Evolutionary conservation across 2,329 filamentous ascomycete genomes (phyloP).

Genomic region (Periconia digitata): DNA sequence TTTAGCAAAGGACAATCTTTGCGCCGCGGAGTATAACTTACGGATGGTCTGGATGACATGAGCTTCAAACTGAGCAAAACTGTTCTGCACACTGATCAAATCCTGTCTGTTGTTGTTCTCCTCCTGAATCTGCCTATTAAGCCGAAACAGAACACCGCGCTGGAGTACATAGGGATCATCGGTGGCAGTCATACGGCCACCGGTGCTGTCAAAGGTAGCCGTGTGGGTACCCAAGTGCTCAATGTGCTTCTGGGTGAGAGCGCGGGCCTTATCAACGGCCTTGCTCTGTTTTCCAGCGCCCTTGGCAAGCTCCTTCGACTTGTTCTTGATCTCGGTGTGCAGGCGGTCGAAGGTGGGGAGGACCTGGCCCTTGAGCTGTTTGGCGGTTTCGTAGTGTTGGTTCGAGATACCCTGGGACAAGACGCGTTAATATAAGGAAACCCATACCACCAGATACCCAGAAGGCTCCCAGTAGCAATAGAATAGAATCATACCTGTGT

Average conservation of each 20-base stretch:
- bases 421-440: slow-evolving; percentile 2
- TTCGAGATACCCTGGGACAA: slow-evolving; percentile 72
- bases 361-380: slow-evolving; percentile 82
- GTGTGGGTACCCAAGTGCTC: slow-evolving; percentile 88
- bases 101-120: slow-evolving; percentile 97
- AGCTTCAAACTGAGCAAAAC: slow-evolving; percentile 83
- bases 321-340: slow-evolving; percentile 95
- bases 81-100: slow-evolving; percentile 85
- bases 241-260: slow-evolving; percentile 89
- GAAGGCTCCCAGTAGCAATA: not conserved
- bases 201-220: slow-evolving; percentile 74
- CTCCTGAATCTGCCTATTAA: slow-evolving; percentile 88
- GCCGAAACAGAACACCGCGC: slow-evolving; percentile 76
- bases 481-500: slow-evolving; percentile 61
- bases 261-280: slow-evolving; percentile 86
- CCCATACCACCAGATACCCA: not conserved
- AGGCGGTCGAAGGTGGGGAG: slow-evolving; percentile 86
- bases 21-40: not conserved
- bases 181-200: slow-evolving; percentile 67
- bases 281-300: slow-evolving; percentile 85
- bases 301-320: slow-evolving; percentile 82
- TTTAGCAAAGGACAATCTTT: not conserved
- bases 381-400: slow-evolving; percentile 87
- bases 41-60: slow-evolving; percentile 80
- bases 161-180: slow-evolving; percentile 89